Evolutionary conservation across 1,284 basidiomycete species (phyloP).

Genomic region (Tylopilus orsonianus): DNA sequence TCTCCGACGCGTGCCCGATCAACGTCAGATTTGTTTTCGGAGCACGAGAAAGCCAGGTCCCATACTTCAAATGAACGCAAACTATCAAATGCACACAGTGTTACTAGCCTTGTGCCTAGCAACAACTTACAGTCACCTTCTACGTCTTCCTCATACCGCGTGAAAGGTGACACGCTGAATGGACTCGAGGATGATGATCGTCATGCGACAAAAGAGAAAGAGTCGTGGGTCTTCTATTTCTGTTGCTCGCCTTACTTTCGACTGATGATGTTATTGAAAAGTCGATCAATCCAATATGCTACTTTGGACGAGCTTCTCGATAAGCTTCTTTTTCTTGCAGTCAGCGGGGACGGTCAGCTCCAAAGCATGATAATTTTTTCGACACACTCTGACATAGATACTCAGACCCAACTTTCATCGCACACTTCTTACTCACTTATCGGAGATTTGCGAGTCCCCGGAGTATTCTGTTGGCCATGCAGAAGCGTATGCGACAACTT

Average conservation of each 20-base stretch:
- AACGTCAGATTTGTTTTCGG: conserved; percentile 53
- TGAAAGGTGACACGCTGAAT: conserved; percentile 16
- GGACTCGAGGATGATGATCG: conserved; percentile 31
- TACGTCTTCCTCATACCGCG: conserved; percentile 11
- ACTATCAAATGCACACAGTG: conserved; percentile 33
- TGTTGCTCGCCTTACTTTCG: background rate
- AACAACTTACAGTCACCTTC: conserved; percentile 26
- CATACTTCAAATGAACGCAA: conserved; percentile 32
- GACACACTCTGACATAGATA: conserved; percentile 12
- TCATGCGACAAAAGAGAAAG: conserved; percentile 37
- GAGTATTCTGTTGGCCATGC: conserved; percentile 76
- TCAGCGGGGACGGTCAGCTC: conserved; percentile 73
- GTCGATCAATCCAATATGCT: conserved; percentile 67
- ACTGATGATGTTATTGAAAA: conserved; percentile 31
- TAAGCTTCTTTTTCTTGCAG: conserved; percentile 70
- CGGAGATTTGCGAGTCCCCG: conserved; percentile 76
- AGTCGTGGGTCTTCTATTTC: conserved; percentile 39
- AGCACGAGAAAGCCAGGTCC: conserved; percentile 44
- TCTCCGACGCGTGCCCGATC: conserved; percentile 55
- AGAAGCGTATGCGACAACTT: conserved; percentile 76
- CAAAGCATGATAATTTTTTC: background rate
- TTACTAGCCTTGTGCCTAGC: conserved; percentile 26
- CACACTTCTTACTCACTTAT: conserved; percentile 77
- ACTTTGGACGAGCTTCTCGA: conserved; percentile 74
- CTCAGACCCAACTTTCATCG: conserved; percentile 70